A percentile compares a stretch with the other conserved stretches of the same genome.
Conservation (phyloP, 2,329 filamentous ascomycete genomes). For the Aspergillus sp. region DNA sequence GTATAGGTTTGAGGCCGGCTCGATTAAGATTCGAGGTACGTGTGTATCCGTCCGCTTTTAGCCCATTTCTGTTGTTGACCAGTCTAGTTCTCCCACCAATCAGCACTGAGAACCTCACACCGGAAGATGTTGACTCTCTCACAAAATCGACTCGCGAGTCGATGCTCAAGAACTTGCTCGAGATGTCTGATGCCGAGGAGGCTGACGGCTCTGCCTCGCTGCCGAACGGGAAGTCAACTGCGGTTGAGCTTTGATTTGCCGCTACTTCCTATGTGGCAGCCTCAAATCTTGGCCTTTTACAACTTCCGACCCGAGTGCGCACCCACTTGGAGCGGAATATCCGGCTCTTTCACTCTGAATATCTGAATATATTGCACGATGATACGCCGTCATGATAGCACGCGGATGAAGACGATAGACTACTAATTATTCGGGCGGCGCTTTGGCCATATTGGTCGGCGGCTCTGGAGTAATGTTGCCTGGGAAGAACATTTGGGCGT, state of each 20-base stretch:
- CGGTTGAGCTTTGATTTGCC: constrained; percentile 35
- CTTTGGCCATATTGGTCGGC: background rate
- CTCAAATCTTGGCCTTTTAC: background rate
- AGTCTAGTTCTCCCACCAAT: constrained; percentile 74
- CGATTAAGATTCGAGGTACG: constrained; percentile 73
- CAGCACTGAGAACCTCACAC: constrained; percentile 68
- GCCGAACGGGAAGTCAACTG: constrained; percentile 30
- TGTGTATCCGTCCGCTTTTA: background rate
- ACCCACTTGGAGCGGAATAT: background rate
- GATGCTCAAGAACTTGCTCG: constrained; percentile 66
- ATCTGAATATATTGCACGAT: constrained; percentile 1
- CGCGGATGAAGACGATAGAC: constrained; percentile 7
- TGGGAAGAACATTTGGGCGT: background rate
- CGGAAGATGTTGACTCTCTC: constrained; percentile 76
- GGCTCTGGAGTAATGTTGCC: background rate
- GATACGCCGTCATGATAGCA: constrained; percentile 11
- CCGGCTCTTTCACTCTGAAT: background rate
- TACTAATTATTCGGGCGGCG: background rate
- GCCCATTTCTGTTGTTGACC: constrained; percentile 4
- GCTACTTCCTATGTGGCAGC: background rate
- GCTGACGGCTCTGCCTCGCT: constrained; percentile 19
- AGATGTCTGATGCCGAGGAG: constrained; percentile 37
- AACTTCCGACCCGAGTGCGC: too few relatives aligned
- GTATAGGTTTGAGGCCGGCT: constrained; percentile 65
- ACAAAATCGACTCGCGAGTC: constrained; percentile 66